phyloP scores from a whole-genome alignment of 1,284 basidiomycete genomes.

The Trichosporon coremiiforme region DNA sequence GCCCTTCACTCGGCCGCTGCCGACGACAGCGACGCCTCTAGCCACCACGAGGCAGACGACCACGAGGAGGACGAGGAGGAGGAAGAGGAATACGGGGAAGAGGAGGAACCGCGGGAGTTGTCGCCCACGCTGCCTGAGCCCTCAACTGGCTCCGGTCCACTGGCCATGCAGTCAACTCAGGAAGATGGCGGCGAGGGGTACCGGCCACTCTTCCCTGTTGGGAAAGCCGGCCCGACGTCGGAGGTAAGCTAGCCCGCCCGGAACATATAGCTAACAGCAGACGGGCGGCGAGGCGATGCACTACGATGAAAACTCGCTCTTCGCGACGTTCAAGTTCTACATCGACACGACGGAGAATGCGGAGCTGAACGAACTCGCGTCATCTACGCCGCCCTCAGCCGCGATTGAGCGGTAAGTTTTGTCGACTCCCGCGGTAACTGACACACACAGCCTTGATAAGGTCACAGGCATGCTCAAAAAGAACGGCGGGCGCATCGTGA shows the following conservation, averaged over 20 bases:
- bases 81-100: slow-evolving; percentile 50
- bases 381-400: slow-evolving; percentile 58
- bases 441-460: slow-evolving; percentile 62
- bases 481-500: slow-evolving; percentile 69
- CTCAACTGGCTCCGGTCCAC: neutral
- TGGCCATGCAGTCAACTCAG: neutral
- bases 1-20: neutral
- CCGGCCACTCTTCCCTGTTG: slow-evolving; percentile 44
- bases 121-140: neutral
- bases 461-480: slow-evolving; percentile 62
- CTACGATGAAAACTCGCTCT: slow-evolving; percentile 70
- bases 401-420: slow-evolving; percentile 60
- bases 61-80: slow-evolving; percentile 27
- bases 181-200: slow-evolving; percentile 59
- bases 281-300: slow-evolving; percentile 74
- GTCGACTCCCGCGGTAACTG: neutral
- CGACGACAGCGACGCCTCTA: slow-evolving; percentile 26
- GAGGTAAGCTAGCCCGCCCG: slow-evolving; percentile 32
- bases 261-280: slow-evolving; percentile 27
- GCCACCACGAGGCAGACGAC: slow-evolving; percentile 25
- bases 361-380: slow-evolving; percentile 63
- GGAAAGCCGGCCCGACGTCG: slow-evolving; percentile 39
- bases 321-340: slow-evolving; percentile 82
- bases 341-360: slow-evolving; percentile 79
- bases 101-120: slow-evolving; percentile 25